Evolutionary conservation across 2,329 filamentous ascomycete species (phyloP), one percentile per base, ranked within the genome.

Genomic region (Sporothrix pseudoabietina): DNA sequence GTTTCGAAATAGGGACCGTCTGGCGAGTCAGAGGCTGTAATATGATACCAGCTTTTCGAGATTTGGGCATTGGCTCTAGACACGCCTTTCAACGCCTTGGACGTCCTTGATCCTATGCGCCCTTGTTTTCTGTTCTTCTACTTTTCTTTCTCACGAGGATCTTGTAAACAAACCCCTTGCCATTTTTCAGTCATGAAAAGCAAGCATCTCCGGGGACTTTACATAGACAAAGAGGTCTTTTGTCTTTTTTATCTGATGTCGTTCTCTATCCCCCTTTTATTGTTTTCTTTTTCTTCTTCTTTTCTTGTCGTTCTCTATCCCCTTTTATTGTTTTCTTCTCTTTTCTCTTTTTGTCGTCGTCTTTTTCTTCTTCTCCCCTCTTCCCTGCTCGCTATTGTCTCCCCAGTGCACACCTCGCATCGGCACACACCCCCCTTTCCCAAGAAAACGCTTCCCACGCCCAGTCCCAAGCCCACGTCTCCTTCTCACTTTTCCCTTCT

Each of bases 361-460:
- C 6, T 39, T 35, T 66, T 10, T 47, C 7, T 22, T 26, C 65
- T 32, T 68, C 65, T 14, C 41, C 65, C 44, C 65, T 52, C 26
- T 32, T 52, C 65, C 65, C 65, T 52, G 65, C 19, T 32, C 10
- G 4, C 6, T 19, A 8, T 30, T 32, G 14, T 68, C 26, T 16
- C 41, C 65, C 41, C 65, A 32, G 19, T 44, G 35, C 63, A 44
- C 61, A 44, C 52, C 12, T 22, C 52, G 7, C 52, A n/a, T 47
- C 7, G 4, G 2, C n/a, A 44, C 39, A 10, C 39, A 44, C 39
- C 19, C 68, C 68, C 49, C 12, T 16, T 52, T 52, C 52, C 35
- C 52, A 70, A 59, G n/a, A 47, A 66, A 66, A 49, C 12, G 22
- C 52, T 30, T 59, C 52, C 49, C 68, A 63, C 59, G 59, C 59